Evolutionary conservation across 2,329 filamentous ascomycete genomes (phyloP).

Genomic region (Trematosphaeria pertusa): DNA sequence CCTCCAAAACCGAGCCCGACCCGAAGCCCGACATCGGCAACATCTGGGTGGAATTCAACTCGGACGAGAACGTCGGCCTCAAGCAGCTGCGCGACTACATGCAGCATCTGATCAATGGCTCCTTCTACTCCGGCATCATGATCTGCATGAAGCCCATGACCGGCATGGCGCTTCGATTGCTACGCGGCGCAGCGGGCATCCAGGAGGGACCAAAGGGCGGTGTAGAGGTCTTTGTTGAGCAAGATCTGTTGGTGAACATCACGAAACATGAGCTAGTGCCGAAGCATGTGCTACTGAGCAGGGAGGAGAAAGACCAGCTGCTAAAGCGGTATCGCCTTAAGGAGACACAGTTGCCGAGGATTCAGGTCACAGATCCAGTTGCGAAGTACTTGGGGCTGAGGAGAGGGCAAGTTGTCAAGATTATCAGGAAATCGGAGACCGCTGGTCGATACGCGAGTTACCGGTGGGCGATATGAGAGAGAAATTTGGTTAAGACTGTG

Average conservation of each 20-base stretch:
- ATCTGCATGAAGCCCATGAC: constrained; percentile 84
- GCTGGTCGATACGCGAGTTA: constrained; percentile 97
- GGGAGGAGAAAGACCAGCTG: constrained; percentile 85
- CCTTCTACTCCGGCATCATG: constrained; percentile 90
- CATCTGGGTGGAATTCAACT: constrained; percentile 92
- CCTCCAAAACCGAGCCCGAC: constrained; percentile 72
- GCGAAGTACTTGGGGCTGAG: constrained; percentile 89
- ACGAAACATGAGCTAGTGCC: constrained; percentile 97
- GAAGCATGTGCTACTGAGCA: constrained; percentile 87
- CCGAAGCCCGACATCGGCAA: constrained; percentile 79
- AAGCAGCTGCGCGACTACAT: constrained; percentile 92
- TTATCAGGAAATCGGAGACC: constrained; percentile 93
- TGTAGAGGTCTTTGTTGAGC: constrained; percentile 95
- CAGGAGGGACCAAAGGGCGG: constrained; percentile 72
- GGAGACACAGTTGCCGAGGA: constrained; percentile 94
- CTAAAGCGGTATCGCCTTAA: constrained; percentile 92
- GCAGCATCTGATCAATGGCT: constrained; percentile 77
- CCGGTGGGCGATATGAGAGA: constrained; percentile 66
- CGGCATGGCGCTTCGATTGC: constrained; percentile 67
- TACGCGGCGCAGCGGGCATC: constrained; percentile 38
- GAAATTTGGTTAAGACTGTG: no score
- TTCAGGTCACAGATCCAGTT: constrained; percentile 90
- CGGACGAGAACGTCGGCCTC: constrained; percentile 81
- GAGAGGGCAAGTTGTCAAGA: constrained; percentile 96
- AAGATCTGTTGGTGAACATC: constrained; percentile 96